phyloP scores from a whole-genome alignment of 805 yeast genomes.

The Priceomyces castillae region DNA sequence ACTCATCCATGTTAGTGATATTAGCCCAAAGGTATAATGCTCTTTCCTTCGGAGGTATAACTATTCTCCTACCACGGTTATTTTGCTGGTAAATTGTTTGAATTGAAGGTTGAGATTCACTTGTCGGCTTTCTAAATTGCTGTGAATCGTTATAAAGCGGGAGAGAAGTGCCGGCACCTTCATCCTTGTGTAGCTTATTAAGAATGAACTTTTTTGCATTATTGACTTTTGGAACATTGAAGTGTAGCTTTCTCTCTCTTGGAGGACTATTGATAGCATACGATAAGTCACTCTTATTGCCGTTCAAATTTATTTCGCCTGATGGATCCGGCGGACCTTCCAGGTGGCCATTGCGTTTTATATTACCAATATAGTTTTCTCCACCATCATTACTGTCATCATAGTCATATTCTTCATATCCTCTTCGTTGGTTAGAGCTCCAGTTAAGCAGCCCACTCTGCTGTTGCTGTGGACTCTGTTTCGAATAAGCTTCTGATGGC shows the following conservation, averaged over 20 bases:
- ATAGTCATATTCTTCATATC: neutral
- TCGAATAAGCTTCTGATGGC: constrained; percentile 9
- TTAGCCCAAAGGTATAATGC: constrained; percentile 98
- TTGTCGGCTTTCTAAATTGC: constrained; percentile 8
- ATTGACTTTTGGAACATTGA: constrained; percentile 10
- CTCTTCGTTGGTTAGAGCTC: constrained; percentile 3
- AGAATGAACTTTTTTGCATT: constrained; percentile 8
- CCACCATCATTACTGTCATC: neutral
- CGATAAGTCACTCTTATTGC: neutral
- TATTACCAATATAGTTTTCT: neutral
- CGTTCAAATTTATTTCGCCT: neutral
- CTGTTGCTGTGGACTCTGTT: neutral
- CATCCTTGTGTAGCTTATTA: constrained; percentile 3
- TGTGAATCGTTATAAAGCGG: constrained; percentile 17
- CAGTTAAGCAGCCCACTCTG: constrained; percentile 3
- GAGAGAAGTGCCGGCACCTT: constrained; percentile 7
- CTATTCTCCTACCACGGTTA: constrained; percentile 13
- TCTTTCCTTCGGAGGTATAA: constrained; percentile 55
- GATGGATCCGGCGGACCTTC: neutral
- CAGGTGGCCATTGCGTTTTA: neutral
- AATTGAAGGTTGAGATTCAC: constrained; percentile 9
- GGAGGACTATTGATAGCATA: neutral
- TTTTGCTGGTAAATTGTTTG: constrained; percentile 11
- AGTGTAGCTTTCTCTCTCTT: constrained; percentile 10
- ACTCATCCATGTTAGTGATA: constrained; percentile 85